Evolutionary conservation across 2,329 filamentous ascomycete species (phyloP).

Genomic region (Pleoardoris graminearum): DNA sequence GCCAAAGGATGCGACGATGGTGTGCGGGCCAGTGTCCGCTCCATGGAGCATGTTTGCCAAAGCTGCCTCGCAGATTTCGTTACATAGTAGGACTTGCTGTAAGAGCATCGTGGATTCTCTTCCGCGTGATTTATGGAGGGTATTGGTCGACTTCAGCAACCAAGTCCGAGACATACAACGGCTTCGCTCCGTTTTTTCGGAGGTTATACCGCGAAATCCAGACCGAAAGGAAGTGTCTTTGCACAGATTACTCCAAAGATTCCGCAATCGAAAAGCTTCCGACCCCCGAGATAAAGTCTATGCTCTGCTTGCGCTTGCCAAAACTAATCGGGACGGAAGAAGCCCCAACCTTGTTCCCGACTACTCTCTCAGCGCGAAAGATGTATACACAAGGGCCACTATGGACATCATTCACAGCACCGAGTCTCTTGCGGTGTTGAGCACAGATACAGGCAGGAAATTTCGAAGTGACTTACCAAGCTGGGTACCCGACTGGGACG

Average conservation of each 20-base stretch:
- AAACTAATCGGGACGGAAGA: background rate
- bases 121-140: constrained; percentile 8
- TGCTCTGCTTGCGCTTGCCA: constrained; percentile 15
- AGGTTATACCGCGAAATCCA: too few species aligned
- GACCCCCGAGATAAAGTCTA: constrained; percentile 26
- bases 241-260: constrained; percentile 7
- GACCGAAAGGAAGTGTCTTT: background rate
- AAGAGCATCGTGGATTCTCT: background rate
- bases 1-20: constrained; percentile 10
- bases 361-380: constrained; percentile 11
- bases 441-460: constrained; percentile 19
- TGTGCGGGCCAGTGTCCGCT: constrained; percentile 13
- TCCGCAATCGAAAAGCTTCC: constrained; percentile 15
- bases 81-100: constrained; percentile 10
- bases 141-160: constrained; percentile 6
- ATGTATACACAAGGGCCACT: constrained; percentile 16
- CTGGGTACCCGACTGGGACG: constrained; percentile 28
- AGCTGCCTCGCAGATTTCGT: constrained; percentile 4
- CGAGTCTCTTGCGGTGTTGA: constrained; percentile 13
- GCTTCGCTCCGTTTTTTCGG: background rate
- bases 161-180: constrained; percentile 9
- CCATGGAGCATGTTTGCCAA: constrained; percentile 16
- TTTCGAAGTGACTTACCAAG: constrained; percentile 21
- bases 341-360: constrained; percentile 9
- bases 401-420: constrained; percentile 8